phyloP scores from a whole-genome alignment of 2,329 filamentous ascomycete genomes.

The Metarhizium guizhouense region DNA sequence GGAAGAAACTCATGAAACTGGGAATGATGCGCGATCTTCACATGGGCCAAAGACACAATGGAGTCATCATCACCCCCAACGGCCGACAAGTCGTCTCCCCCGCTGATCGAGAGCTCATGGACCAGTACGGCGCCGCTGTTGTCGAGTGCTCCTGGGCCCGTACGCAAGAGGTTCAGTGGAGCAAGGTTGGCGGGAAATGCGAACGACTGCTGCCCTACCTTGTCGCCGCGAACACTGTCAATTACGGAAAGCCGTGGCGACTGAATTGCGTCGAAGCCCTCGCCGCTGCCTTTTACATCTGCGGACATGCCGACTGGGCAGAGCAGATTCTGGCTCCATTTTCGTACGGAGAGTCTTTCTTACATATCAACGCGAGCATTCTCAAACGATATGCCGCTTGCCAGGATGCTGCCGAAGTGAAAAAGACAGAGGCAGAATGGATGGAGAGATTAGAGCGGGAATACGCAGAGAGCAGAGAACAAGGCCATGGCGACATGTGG shows the following conservation, averaged over 20 bases:
- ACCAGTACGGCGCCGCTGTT: constrained; percentile 85
- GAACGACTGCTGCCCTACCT: constrained; percentile 88
- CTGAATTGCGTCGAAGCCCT: constrained; percentile 94
- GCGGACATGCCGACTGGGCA: constrained; percentile 86
- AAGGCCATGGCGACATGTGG: constrained; percentile 71
- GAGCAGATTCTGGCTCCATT: constrained; percentile 75
- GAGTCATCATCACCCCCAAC: constrained; percentile 92
- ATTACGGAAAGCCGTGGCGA: constrained; percentile 93
- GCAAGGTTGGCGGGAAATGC: constrained; percentile 84
- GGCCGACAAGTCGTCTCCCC: constrained; percentile 78
- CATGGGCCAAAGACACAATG: constrained; percentile 82
- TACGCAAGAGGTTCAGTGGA: constrained; percentile 84
- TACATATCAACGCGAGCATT: constrained; percentile 81
- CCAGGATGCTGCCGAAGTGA: constrained; percentile 70
- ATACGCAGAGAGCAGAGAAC: constrained; percentile 69
- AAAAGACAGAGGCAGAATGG: constrained; percentile 80
- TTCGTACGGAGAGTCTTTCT: constrained; percentile 77
- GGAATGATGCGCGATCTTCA: constrained; percentile 90
- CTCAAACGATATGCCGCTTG: constrained; percentile 81
- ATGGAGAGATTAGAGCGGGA: constrained; percentile 83
- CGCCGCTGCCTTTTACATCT: constrained; percentile 88
- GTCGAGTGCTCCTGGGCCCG: constrained; percentile 97
- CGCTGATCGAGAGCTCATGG: constrained; percentile 71
- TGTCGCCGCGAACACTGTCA: constrained; percentile 92
- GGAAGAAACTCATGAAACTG: constrained; percentile 85